These are phyloP conservation scores for Eimeria mitis DNA, from an alignment of 169 alveolate species.

Conservation along the genomic window DNA sequence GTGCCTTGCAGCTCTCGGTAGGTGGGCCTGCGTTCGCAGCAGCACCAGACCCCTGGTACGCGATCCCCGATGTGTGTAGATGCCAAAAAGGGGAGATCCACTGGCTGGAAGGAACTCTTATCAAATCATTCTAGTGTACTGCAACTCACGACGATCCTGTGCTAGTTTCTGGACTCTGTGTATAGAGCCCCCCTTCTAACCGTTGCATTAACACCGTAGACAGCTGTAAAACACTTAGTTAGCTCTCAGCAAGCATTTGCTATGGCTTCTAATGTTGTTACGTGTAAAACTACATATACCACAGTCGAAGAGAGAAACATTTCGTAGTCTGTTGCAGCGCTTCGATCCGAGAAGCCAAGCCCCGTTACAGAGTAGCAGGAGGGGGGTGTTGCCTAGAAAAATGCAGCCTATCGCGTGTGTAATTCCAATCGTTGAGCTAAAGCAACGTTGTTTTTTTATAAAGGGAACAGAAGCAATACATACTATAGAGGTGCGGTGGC, in stretches of 20 bases:
- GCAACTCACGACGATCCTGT: too few relatives aligned
- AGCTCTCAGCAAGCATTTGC: neutral
- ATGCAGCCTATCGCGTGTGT: neutral
- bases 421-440: neutral
- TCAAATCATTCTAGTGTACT: too few relatives aligned
- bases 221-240: neutral
- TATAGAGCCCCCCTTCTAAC: too few relatives aligned
- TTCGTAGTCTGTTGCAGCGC: neutral
- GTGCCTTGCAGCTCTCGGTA: too few relatives aligned
- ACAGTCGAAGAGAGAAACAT: too few relatives aligned
- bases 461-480: neutral
- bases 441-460: neutral
- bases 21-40: too few relatives aligned
- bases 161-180: too few relatives aligned
- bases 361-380: neutral
- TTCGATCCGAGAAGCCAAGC: neutral
- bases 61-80: too few relatives aligned
- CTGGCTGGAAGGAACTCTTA: too few relatives aligned
- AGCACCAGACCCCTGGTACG: too few relatives aligned
- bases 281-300: neutral
- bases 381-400: neutral
- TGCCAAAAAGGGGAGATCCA: too few relatives aligned
- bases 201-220: too few relatives aligned
- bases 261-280: neutral
- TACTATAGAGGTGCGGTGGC: neutral